phyloP scores from a whole-genome alignment of 164 flowering plant species.

The Magnolia sinica region DNA sequence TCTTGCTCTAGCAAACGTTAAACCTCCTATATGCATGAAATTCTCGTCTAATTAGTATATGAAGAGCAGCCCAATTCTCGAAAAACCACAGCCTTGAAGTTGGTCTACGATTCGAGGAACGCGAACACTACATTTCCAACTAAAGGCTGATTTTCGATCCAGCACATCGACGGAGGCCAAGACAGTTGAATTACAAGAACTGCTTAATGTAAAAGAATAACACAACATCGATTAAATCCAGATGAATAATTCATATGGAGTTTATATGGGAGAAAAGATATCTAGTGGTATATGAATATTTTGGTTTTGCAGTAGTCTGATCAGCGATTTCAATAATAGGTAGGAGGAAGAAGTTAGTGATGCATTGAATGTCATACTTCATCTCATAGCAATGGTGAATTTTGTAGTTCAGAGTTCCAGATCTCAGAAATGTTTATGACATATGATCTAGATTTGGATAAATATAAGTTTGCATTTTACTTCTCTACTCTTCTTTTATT shows the following conservation, averaged over 20 bases:
- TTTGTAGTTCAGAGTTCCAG: neutral
- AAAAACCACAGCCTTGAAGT: neutral
- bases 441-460: neutral
- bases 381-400: neutral
- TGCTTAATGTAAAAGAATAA: neutral
- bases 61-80: neutral
- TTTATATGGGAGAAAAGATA: neutral
- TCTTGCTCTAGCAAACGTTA: conserved; percentile 28
- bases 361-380: neutral
- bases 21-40: conserved; percentile 61
- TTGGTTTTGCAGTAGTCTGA: no score
- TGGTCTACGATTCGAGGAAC: neutral
- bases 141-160: neutral
- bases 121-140: neutral
- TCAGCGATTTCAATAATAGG: neutral
- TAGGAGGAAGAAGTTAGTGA: neutral
- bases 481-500: neutral
- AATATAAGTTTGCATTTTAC: neutral
- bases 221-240: no score
- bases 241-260: neutral
- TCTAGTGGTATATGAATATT: no score
- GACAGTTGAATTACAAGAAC: neutral
- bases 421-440: neutral
- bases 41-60: conserved; percentile 33
- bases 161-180: neutral